Conservation (phyloP, 2,329 filamentous ascomycete species). For the Colletotrichum sidae region DNA sequence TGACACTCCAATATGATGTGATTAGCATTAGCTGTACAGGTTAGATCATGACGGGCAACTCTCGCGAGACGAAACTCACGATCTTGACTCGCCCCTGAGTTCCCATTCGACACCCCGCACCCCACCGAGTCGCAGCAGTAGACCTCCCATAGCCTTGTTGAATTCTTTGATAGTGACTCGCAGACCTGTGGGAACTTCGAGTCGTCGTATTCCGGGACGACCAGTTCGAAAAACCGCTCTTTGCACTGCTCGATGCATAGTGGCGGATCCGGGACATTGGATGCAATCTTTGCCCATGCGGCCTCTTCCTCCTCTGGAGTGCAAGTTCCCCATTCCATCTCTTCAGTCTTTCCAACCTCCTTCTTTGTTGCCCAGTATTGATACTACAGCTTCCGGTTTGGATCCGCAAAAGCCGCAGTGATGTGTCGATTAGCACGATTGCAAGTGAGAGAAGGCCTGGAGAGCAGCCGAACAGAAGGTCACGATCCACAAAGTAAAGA, state of each 20-base stretch:
- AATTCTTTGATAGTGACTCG: slow-evolving; percentile 44
- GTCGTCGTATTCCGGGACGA: slow-evolving; percentile 44
- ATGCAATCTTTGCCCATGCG: slow-evolving; percentile 46
- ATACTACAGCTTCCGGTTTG: too few relatives aligned
- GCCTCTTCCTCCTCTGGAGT: slow-evolving; percentile 5
- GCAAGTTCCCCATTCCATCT: not conserved
- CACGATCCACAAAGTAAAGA: too few relatives aligned
- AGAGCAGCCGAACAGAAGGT: too few relatives aligned
- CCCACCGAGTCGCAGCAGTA: slow-evolving; percentile 64
- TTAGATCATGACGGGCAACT: not conserved
- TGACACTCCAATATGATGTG: slow-evolving; percentile 63
- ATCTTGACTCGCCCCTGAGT: slow-evolving; percentile 50
- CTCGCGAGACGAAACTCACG: slow-evolving; percentile 52
- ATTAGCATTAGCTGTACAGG: slow-evolving; percentile 60
- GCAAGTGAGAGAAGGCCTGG: too few relatives aligned
- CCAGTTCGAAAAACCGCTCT: slow-evolving; percentile 45
- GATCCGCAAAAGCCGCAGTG: too few relatives aligned
- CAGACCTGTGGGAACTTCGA: slow-evolving; percentile 47
- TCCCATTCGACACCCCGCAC: slow-evolving; percentile 58
- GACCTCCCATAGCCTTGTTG: slow-evolving; percentile 53
- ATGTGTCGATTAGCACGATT: too few relatives aligned
- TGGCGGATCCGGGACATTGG: slow-evolving; percentile 45
- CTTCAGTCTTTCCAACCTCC: not conserved
- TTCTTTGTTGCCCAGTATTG: not conserved
- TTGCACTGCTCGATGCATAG: slow-evolving; percentile 50